A percentile compares a stretch with the other conserved stretches of the same genome.
Evolutionary conservation across 306 rosid species (phyloP).

Genomic region (Glycine soja): DNA sequence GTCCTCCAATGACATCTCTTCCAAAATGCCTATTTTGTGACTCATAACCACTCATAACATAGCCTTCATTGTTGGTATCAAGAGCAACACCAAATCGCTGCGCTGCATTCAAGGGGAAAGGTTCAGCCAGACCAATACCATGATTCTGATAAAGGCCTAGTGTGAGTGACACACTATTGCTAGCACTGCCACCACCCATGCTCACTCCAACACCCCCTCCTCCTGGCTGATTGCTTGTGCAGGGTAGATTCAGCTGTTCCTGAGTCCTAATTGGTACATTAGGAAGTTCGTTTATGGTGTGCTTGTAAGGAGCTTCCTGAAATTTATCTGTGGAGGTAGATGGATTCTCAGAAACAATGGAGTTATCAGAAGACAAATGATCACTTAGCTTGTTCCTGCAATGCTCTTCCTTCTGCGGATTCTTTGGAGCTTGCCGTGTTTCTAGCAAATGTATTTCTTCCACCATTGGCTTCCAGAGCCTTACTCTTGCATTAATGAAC

Average conservation of each 20-base stretch:
- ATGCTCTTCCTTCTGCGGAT: slow-evolving; percentile 55
- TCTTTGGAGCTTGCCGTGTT: slow-evolving; percentile 67
- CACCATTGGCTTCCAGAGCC: slow-evolving; percentile 98
- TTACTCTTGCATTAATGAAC: slow-evolving; percentile 95
- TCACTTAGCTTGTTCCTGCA: slow-evolving; percentile 49
- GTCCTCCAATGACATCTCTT: slow-evolving; percentile 48
- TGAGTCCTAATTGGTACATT: slow-evolving; percentile 48
- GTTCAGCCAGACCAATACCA: slow-evolving; percentile 69
- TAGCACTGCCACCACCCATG: neutral
- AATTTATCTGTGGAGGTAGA: slow-evolving; percentile 57
- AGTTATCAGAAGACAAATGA: slow-evolving; percentile 56
- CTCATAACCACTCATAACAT: slow-evolving; percentile 70
- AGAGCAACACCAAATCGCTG: slow-evolving; percentile 70
- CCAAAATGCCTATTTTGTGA: slow-evolving; percentile 77
- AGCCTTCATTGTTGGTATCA: slow-evolving; percentile 62
- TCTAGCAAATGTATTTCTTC: slow-evolving; percentile 89
- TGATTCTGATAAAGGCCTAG: slow-evolving; percentile 90
- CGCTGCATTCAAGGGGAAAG: slow-evolving; percentile 73
- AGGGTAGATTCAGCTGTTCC: slow-evolving; percentile 53
- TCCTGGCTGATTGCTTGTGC: slow-evolving; percentile 56
- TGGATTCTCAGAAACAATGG: slow-evolving; percentile 61
- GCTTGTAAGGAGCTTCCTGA: slow-evolving; percentile 52
- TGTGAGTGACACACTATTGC: slow-evolving; percentile 73
- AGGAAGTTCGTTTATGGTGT: slow-evolving; percentile 53
- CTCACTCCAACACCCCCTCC: slow-evolving; percentile 53